Base-by-base conservation (phyloP, 2,329 filamentous ascomycete genomes). In the Rutstroemia sp. region DNA sequence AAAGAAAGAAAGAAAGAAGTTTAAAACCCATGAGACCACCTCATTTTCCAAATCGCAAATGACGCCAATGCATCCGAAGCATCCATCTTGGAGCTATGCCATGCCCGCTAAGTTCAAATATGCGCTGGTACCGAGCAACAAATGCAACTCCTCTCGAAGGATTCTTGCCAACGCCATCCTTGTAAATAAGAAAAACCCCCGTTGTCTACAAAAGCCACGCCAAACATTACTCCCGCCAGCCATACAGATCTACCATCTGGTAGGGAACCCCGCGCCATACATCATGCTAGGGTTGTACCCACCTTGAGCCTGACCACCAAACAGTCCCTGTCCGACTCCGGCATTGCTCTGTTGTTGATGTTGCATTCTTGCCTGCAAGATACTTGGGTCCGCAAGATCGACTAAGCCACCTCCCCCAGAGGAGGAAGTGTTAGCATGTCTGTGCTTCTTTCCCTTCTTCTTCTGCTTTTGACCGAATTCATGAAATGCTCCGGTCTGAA, bases 341-440 rank as follows among this genome's bases (percentile, higher is more conserved):
- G 84, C 84, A 80, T 84, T 88, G 77, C 84, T 87, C 77, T 88
- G 86, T 67, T 84, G 81, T 78, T 87, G 84, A 78, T 94, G 89
- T 76, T 95, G 92, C 82, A 95, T 88, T 82, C 92, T 89, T 75
- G 90, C 90, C 81, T 96, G 92, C 82, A 97, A 86, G 83, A 96
- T 96, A 83, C 90, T 96, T 82, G 92, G 92, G 90, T 97, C 92
- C 82, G 89, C 90, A 92, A 96, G 90, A 95, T 97, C 92, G 80
- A 95, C 92, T 92, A 96, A 85, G 81, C 89, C 92, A 89, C 90
- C 89, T 84, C 91, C 92, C 81, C 88, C 88, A 85, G 91, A 95
- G 86, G 92, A 97, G 89, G 92, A 96, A 92, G 92, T 96, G 90
- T 96, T 96, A 94, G 91, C 92, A 87, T 96, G 92, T 86, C 92